These are phyloP conservation scores for Daldinia eschscholtzii DNA, from an alignment of 2,329 filamentous ascomycete genomes.

Conservation along the genomic window DNA sequence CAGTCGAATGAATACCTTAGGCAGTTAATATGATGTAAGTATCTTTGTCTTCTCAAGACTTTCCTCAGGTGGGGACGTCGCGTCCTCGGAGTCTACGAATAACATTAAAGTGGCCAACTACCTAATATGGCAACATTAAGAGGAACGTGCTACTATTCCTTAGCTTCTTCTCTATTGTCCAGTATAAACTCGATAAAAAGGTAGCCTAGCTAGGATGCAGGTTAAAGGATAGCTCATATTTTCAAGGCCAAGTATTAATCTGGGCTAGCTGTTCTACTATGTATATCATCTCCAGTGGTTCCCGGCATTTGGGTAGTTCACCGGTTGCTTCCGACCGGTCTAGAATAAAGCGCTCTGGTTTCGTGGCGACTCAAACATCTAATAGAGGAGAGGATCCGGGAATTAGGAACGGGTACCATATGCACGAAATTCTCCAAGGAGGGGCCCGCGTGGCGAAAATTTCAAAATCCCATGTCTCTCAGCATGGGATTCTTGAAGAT, in stretches of 20 bases:
- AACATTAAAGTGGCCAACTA: background rate
- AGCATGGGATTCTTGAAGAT: conserved; percentile 39
- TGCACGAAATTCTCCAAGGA: conserved; percentile 30
- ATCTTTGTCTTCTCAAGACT: background rate
- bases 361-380: conserved; percentile 17
- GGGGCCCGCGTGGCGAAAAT: conserved; percentile 28
- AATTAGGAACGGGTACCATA: conserved; percentile 25
- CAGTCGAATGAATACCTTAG: background rate
- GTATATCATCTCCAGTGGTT: background rate
- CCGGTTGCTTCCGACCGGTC: conserved; percentile 26
- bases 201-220: background rate
- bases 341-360: conserved; percentile 24
- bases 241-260: conserved; percentile 1
- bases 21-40: background rate
- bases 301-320: conserved; percentile 15
- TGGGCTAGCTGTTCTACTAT: background rate
- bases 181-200: background rate
- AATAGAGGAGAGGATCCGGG: conserved; percentile 22
- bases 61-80: background rate
- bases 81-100: background rate
- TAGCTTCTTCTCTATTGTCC: background rate
- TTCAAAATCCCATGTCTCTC: conserved; percentile 29
- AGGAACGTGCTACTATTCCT: background rate
- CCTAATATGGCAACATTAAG: background rate
- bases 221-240: background rate